A percentile compares a stretch with the other conserved stretches of the same genome.
phyloP scores from a whole-genome alignment of 208 protist genomes.

The Leishmania mexicana region DNA sequence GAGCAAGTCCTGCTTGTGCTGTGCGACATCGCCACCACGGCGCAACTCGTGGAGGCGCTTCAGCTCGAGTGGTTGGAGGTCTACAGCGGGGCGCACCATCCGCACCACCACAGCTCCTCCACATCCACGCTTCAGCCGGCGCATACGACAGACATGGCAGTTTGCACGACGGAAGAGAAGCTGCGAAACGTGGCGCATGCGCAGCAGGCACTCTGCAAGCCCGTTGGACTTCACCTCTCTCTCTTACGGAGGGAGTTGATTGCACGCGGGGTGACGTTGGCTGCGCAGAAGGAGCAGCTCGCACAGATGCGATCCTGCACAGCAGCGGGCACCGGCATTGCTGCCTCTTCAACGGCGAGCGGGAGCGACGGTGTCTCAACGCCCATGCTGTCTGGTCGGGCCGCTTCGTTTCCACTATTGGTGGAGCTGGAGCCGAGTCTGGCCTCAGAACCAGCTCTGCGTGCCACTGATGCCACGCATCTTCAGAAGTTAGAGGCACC shows the following conservation, averaged over 20 bases:
- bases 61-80: constrained; percentile 36
- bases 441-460: not conserved
- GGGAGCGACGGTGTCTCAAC: not conserved
- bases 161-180: constrained; percentile 34
- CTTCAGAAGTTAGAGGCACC: constrained; percentile 6
- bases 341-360: not conserved
- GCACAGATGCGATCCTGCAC: not conserved
- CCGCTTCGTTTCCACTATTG: constrained; percentile 15
- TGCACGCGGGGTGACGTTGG: constrained; percentile 1
- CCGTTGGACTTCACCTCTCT: constrained; percentile 16
- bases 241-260: constrained; percentile 19
- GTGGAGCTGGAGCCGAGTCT: constrained; percentile 29
- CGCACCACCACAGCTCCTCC: constrained; percentile 1
- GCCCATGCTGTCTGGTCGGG: not conserved
- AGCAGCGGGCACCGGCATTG: not conserved
- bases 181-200: constrained; percentile 30
- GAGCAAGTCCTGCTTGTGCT: constrained; percentile 28
- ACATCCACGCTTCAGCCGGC: not conserved
- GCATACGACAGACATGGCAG: constrained; percentile 26
- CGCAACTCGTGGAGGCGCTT: constrained; percentile 29
- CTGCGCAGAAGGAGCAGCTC: constrained; percentile 7
- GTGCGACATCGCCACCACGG: constrained; percentile 17
- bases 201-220: constrained; percentile 22
- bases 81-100: constrained; percentile 25
- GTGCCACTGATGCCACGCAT: constrained; percentile 6